phyloP scores from a whole-genome alignment of 2,329 filamentous ascomycete species.

The Trichoderma polysporum region DNA sequence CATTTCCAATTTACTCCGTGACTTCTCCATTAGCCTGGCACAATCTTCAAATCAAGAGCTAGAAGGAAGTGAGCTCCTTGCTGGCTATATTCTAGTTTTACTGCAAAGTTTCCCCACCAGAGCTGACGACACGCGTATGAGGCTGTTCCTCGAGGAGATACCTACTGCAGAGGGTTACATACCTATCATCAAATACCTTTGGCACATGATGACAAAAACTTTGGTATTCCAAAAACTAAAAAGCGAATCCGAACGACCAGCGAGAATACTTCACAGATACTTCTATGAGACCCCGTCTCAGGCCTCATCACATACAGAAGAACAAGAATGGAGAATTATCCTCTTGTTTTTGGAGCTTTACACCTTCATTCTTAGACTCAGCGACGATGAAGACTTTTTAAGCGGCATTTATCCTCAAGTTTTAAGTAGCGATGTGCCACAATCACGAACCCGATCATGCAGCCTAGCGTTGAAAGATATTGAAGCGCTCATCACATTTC shows the following conservation, averaged over 20 bases:
- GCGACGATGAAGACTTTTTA: constrained; percentile 96
- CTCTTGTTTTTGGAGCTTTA: constrained; percentile 93
- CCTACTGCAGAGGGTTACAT: constrained; percentile 55
- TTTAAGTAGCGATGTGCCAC: constrained; percentile 40
- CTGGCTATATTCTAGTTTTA: constrained; percentile 82
- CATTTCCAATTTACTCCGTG: constrained; percentile 53
- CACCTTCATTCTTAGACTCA: constrained; percentile 85
- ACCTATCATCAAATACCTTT: constrained; percentile 66
- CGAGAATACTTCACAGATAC: constrained; percentile 35
- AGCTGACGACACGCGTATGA: constrained; percentile 91
- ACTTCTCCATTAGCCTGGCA: constrained; percentile 35
- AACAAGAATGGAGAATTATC: constrained; percentile 79
- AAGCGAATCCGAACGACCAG: constrained; percentile 32
- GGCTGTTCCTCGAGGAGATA: constrained; percentile 66
- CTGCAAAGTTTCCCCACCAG: constrained; percentile 79
- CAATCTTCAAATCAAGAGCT: constrained; percentile 34
- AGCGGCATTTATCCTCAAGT: constrained; percentile 49
- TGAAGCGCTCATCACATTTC: constrained; percentile 71
- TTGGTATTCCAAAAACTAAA: constrained; percentile 38
- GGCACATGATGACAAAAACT: constrained; percentile 60
- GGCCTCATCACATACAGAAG: constrained; percentile 29
- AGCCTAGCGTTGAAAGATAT: constrained; percentile 71
- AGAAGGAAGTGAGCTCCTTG: constrained; percentile 63
- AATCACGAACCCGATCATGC: constrained; percentile 57
- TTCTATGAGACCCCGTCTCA: constrained; percentile 31